These are phyloP conservation scores for Solanum pinnatisectum DNA, from an alignment of 257 asterid species.

Conservation along the genomic window DNA sequence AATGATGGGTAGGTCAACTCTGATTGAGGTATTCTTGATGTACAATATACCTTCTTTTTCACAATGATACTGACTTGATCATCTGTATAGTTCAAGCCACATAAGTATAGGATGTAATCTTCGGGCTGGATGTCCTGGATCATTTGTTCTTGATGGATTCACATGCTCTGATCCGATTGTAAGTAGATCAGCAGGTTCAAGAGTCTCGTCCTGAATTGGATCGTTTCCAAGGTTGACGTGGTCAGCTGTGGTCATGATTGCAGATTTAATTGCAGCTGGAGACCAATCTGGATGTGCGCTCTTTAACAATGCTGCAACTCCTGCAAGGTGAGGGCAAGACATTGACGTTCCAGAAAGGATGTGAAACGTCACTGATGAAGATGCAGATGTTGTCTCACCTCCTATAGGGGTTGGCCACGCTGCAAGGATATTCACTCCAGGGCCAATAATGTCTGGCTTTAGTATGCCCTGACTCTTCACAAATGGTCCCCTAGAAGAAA, in stretches of 20 bases:
- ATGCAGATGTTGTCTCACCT: neutral
- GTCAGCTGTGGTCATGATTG: neutral
- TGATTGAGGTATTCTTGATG: neutral
- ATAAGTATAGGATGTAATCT: neutral
- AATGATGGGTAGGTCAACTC: constrained; percentile 14
- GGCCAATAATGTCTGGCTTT: neutral
- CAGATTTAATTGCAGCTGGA: neutral
- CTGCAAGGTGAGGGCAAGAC: neutral
- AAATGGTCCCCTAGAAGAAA: neutral
- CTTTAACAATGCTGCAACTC: neutral
- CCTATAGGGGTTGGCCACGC: neutral
- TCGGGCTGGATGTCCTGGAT: neutral
- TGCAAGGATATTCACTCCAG: neutral
- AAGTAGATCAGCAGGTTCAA: neutral
- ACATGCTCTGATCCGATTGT: constrained; percentile 5
- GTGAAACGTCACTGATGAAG: neutral
- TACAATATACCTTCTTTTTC: neutral
- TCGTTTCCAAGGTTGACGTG: neutral
- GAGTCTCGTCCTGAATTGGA: neutral
- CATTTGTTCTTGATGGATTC: constrained; percentile 3
- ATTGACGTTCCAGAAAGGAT: neutral
- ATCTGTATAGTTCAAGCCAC: constrained; percentile 4
- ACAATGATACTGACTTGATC: neutral
- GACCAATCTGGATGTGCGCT: neutral
- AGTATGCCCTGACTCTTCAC: neutral